Evolutionary conservation across 768 basidiomycete species (phyloP).

Genomic region (Macrolepiota fuliginosa): DNA sequence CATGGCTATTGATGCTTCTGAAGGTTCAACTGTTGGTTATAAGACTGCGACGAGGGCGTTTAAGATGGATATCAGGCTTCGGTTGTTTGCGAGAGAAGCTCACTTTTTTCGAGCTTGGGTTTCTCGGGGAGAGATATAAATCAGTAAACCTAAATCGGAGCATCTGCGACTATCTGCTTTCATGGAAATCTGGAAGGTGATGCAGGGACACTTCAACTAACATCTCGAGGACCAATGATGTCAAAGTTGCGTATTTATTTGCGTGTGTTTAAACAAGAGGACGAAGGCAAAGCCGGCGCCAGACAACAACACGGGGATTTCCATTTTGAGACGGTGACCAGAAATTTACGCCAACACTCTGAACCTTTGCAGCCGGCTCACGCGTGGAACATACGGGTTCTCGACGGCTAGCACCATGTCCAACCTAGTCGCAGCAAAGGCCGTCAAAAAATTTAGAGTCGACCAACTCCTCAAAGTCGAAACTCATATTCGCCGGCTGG

Average conservation of each 20-base stretch:
- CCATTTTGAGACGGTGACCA: not conserved
- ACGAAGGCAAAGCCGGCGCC: not conserved
- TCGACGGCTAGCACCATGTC: conserved; percentile 6
- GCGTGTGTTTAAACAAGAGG: not conserved
- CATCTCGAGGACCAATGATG: not conserved
- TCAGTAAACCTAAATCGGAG: not conserved
- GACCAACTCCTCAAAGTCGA: conserved; percentile 9
- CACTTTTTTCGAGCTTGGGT: too few species aligned
- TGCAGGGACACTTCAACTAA: not conserved
- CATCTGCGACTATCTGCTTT: not conserved
- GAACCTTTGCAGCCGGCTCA: not conserved
- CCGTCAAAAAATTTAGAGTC: conserved; percentile 44
- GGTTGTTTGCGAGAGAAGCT: not conserved
- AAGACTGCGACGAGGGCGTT: not conserved
- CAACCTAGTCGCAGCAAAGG: conserved; percentile 21
- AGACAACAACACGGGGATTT: not conserved
- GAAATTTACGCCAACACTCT: conserved; percentile 1
- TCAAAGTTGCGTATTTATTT: not conserved
- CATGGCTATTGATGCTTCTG: not conserved
- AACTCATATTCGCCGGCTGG: conserved; percentile 4
- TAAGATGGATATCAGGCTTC: not conserved
- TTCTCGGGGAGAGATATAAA: not conserved
- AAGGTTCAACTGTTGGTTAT: not conserved
- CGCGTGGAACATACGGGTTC: not conserved
- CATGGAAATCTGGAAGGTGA: not conserved